Evolutionary conservation across 495 filamentous ascomycete genomes (phyloP), one percentile per base, ranked within the genome.

Genomic region (Parmelia sp.): DNA sequence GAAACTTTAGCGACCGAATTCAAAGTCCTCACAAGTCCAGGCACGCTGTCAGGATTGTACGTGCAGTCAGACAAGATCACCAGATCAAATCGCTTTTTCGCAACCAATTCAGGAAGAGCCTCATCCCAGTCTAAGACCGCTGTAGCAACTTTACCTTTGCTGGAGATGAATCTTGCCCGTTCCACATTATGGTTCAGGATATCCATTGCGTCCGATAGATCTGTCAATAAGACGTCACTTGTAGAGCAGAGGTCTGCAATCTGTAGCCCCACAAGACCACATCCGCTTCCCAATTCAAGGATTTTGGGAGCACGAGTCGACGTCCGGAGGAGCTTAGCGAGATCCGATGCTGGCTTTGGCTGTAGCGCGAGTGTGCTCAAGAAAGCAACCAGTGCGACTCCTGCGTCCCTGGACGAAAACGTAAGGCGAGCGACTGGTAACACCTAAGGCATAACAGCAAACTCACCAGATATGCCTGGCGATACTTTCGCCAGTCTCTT

Each of bases 401-500:
- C 89, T 57, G 85, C 89, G 73, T 91, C 89, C 88, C 86, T 90
- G 63, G 29, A 1, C 31, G 29, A 27, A 17, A 33, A 1, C 6
- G 17, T 55, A 29, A 55, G 51, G 29, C 17, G 29, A 55, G 5
- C 27, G 4, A 55, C 3, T 21, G 15, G 19, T 55, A 33, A 14
- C 15, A 8, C 14, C 9, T 0, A 55, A 29, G 5, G 2, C 51
- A 21, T 21, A 33, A 35, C 6, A 33, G 17, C 17, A 8, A 55
- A 4, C 27, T 74, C 86, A 93, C 94, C 94, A 98, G 56, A 97
- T 85, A 75, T 98, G 94, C 21, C 92, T 82, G 21, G 93, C 92
- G 69, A 98, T 96, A 72, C 90, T 96, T 72, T 97, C 92, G 10
- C 92, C 93, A 3, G 91, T 91, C 65, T 97, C 92, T 70, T 98